Percentiles rank a stretch among this genome's conserved stretches.
Conservation (phyloP, 2,329 filamentous ascomycete species). For the Akanthomyces lecanii region DNA sequence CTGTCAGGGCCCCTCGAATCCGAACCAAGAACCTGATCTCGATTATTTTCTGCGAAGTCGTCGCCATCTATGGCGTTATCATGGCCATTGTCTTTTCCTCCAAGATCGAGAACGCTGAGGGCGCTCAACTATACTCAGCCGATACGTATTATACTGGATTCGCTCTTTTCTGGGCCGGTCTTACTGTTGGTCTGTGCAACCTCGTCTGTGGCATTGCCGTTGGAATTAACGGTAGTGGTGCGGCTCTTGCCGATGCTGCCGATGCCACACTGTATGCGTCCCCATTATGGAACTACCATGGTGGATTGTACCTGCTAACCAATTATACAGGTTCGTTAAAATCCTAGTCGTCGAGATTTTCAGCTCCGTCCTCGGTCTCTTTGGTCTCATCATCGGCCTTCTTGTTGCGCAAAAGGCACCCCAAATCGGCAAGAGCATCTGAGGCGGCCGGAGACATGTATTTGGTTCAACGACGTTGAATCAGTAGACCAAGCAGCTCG, state of each 20-base stretch:
- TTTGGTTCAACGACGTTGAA: not conserved
- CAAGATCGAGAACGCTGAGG: constrained; percentile 66
- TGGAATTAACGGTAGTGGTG: constrained; percentile 96
- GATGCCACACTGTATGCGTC: constrained; percentile 74
- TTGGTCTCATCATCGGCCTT: constrained; percentile 91
- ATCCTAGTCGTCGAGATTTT: constrained; percentile 99
- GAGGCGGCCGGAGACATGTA: constrained; percentile 19
- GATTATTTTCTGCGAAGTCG: constrained; percentile 99
- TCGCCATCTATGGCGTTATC: constrained; percentile 99
- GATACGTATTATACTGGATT: constrained; percentile 92
- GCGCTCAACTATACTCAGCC: constrained; percentile 64
- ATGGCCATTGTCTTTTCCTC: constrained; percentile 98
- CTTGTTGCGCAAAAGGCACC: constrained; percentile 79
- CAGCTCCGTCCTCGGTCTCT: constrained; percentile 93
- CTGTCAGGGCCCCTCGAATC: constrained; percentile 94
- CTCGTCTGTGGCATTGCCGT: constrained; percentile 93
- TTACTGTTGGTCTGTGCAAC: constrained; percentile 95
- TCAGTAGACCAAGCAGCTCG: not conserved
- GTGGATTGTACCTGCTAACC: constrained; percentile 25
- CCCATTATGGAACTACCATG: not conserved
- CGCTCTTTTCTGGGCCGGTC: constrained; percentile 90
- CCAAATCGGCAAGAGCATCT: constrained; percentile 55
- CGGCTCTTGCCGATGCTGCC: constrained; percentile 91
- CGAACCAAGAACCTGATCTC: constrained; percentile 99
- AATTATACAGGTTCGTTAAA: constrained; percentile 76